A percentile compares a stretch with the other conserved stretches of the same genome.
Conservation (phyloP, 257 asterid genomes). For the Thymus quinquecostatus region DNA sequence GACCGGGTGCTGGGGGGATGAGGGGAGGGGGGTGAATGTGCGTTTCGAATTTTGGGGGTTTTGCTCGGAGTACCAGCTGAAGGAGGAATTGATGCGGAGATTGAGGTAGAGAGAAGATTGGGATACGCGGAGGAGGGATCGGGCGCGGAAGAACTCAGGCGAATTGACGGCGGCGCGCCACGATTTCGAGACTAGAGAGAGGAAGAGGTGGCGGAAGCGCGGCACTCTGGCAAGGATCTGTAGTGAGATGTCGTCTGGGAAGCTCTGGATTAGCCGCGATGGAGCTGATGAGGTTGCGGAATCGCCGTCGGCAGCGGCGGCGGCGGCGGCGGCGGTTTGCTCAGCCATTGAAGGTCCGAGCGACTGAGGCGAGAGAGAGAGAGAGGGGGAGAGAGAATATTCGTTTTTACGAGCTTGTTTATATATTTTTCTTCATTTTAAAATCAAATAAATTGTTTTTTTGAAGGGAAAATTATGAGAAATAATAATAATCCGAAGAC, state of each 20-base stretch:
- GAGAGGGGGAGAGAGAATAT: background rate
- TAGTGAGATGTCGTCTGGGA: conserved; percentile 79
- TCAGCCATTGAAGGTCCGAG: conserved; percentile 39
- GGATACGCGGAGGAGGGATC: conserved; percentile 59
- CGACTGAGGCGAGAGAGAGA: conserved; percentile 1
- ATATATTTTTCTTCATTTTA: no score
- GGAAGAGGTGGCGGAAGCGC: conserved; percentile 52
- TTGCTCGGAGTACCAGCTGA: conserved; percentile 64
- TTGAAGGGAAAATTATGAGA: no score
- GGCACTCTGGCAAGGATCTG: conserved; percentile 80
- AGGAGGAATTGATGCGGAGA: conserved; percentile 58
- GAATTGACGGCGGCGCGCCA: conserved; percentile 65
- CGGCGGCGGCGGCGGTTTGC: conserved; percentile 28
- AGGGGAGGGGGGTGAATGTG: conserved; percentile 49
- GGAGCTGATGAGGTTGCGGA: conserved; percentile 9
- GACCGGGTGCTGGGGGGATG: conserved; percentile 56
- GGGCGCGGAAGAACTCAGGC: conserved; percentile 57
- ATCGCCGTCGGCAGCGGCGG: conserved; percentile 30
- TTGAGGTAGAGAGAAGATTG: conserved; percentile 63
- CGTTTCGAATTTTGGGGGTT: conserved; percentile 35
- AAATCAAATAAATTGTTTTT: no score
- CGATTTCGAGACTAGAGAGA: conserved; percentile 74
- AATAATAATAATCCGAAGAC: no score
- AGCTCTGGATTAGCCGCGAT: conserved; percentile 47
- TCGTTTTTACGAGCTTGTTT: no score